phyloP scores from a whole-genome alignment of 1,284 basidiomycete species.

The Trametes sp. region DNA sequence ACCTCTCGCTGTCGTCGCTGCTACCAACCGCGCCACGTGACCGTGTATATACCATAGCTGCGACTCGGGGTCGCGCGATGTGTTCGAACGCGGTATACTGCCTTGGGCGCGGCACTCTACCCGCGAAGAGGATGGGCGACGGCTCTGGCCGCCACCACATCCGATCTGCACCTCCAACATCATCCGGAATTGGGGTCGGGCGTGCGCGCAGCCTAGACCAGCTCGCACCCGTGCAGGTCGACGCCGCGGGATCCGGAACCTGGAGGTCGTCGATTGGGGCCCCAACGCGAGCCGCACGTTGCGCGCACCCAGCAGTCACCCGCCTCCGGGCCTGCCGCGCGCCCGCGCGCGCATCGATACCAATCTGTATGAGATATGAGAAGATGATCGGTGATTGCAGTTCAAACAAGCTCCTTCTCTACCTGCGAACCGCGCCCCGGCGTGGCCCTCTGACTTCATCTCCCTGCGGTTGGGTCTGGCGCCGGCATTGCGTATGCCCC shows the following conservation, averaged over 20 bases:
- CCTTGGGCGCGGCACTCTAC: slow-evolving; percentile 1
- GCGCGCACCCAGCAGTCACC: neutral
- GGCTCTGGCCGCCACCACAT: slow-evolving; percentile 5
- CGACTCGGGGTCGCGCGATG: neutral
- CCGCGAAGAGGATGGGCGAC: slow-evolving; percentile 15
- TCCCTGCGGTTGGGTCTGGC: slow-evolving; percentile 5
- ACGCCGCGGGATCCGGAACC: slow-evolving; percentile 20
- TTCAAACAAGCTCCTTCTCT: slow-evolving; percentile 29
- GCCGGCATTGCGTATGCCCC: neutral
- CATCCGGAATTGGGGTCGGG: slow-evolving; percentile 32
- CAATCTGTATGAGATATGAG: slow-evolving; percentile 38
- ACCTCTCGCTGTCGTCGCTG: neutral
- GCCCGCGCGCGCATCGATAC: too few relatives aligned
- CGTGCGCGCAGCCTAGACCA: slow-evolving; percentile 22
- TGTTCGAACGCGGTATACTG: neutral
- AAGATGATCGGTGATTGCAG: slow-evolving; percentile 37
- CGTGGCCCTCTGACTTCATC: slow-evolving; percentile 20
- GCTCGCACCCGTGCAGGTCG: slow-evolving; percentile 5
- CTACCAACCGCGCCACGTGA: slow-evolving; percentile 11
- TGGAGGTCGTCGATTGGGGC: slow-evolving; percentile 23
- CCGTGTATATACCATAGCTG: neutral
- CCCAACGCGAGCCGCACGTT: neutral
- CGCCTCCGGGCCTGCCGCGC: slow-evolving; percentile 14
- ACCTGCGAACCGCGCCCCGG: slow-evolving; percentile 3
- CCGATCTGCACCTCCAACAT: slow-evolving; percentile 24